These are phyloP conservation scores for Fusarium aywerte DNA, from an alignment of 2,329 filamentous ascomycete species.

Conservation along the genomic window DNA sequence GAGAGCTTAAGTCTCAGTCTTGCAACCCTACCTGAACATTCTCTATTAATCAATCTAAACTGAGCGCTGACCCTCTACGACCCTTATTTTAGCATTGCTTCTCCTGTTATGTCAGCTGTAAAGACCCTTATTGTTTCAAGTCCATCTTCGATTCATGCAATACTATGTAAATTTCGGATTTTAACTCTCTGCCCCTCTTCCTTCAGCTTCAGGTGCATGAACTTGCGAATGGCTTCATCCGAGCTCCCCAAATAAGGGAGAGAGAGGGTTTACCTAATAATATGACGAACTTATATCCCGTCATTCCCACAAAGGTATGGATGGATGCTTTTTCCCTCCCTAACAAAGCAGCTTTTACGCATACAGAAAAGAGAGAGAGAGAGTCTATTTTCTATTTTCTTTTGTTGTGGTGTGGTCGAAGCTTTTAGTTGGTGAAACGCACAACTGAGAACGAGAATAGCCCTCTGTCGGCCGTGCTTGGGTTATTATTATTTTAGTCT, in stretches of 20 bases:
- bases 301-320: not conserved
- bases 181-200: not conserved
- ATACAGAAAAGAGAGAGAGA: slow-evolving; percentile 8
- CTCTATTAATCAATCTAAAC: not conserved
- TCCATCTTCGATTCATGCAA: too few species aligned
- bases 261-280: not conserved
- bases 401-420: slow-evolving; percentile 7
- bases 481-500: not conserved
- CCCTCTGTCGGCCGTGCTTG: not conserved
- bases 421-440: slow-evolving; percentile 35
- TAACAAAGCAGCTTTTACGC: slow-evolving; percentile 25
- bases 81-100: not conserved
- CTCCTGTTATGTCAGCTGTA: not conserved
- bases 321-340: slow-evolving; percentile 1
- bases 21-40: not conserved
- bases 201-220: not conserved
- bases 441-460: slow-evolving; percentile 17
- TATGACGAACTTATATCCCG: not conserved
- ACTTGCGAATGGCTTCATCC: not conserved
- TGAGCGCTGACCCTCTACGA: slow-evolving; percentile 1
- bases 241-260: not conserved
- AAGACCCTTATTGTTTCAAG: slow-evolving; percentile 1
- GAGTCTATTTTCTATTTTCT: not conserved
- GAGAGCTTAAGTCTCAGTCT: too few species aligned
- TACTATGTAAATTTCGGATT: not conserved